Percentiles rank a stretch among this genome's conserved stretches.
Conservation (phyloP, 306 rosid genomes). For the Alnus rubra region DNA sequence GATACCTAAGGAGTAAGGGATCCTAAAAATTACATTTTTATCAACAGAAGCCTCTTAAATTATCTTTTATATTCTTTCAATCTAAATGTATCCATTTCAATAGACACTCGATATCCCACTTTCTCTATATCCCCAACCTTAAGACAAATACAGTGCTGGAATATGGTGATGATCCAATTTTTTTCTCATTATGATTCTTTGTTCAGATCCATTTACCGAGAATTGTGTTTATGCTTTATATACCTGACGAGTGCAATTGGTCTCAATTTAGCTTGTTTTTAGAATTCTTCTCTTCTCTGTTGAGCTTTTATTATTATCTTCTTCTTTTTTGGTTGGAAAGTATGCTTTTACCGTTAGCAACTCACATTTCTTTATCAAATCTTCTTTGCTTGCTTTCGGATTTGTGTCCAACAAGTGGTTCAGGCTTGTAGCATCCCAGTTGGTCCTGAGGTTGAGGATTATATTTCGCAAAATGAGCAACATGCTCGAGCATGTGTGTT, state of each 20-base stretch:
- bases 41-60: not conserved
- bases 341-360: not conserved
- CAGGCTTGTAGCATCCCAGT: slow-evolving; percentile 59
- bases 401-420: slow-evolving; percentile 96
- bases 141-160: not conserved
- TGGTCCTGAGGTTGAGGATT: slow-evolving; percentile 57
- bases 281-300: too few relatives aligned
- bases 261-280: too few relatives aligned
- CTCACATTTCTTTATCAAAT: slow-evolving; percentile 9
- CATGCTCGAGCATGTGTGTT: slow-evolving; percentile 80
- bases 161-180: not conserved
- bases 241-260: not conserved
- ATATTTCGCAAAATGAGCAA: slow-evolving; percentile 69
- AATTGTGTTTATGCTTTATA: not conserved
- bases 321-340: too few relatives aligned
- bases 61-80: not conserved
- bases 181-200: not conserved
- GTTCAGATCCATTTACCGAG: too few relatives aligned
- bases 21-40: not conserved
- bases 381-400: slow-evolving; percentile 39
- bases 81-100: not conserved
- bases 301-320: too few relatives aligned
- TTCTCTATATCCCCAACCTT: not conserved
- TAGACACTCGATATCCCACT: not conserved
- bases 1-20: not conserved